Evolutionary conservation across 2,329 filamentous ascomycete species (phyloP).

Genomic region (Penicillium sp.): DNA sequence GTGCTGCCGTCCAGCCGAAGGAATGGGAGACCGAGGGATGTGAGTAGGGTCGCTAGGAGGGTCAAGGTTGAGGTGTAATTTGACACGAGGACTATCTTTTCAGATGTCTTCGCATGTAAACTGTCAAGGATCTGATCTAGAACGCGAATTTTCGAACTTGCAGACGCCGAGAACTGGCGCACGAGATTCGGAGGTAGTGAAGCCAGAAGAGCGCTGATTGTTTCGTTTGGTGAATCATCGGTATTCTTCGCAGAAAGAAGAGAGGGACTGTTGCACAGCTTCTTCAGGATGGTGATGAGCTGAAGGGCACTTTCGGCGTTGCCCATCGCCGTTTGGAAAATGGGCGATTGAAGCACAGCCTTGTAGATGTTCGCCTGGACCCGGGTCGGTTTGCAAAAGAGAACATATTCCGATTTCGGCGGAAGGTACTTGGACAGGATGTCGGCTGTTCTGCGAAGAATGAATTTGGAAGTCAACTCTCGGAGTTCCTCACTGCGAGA

Average conservation of each 20-base stretch:
- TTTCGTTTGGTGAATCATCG: constrained; percentile 45
- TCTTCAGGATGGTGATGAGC: constrained; percentile 67
- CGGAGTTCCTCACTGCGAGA: constrained; percentile 56
- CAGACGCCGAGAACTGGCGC: constrained; percentile 48
- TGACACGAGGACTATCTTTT: constrained; percentile 70
- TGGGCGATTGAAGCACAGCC: constrained; percentile 57
- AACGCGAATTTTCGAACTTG: constrained; percentile 61
- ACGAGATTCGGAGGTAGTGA: constrained; percentile 52
- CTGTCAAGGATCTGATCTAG: constrained; percentile 60
- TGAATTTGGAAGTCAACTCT: constrained; percentile 57
- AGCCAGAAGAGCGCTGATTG: constrained; percentile 44
- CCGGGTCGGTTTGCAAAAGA: constrained; percentile 59
- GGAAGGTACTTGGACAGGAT: constrained; percentile 61
- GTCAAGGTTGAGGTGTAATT: constrained; percentile 70
- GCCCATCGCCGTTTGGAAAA: constrained; percentile 57
- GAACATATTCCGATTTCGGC: constrained; percentile 61
- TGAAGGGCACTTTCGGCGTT: constrained; percentile 59
- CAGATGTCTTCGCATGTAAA: constrained; percentile 55
- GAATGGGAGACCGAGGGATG: constrained; percentile 55
- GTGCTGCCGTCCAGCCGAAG: constrained; percentile 66
- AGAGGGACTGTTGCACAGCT: constrained; percentile 66
- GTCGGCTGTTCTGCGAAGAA: constrained; percentile 60
- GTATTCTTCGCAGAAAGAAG: constrained; percentile 50
- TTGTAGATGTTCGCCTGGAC: constrained; percentile 58
- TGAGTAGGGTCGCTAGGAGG: constrained; percentile 57